Percentiles rank a stretch among this genome's conserved stretches.
phyloP scores from a whole-genome alignment of 2,329 filamentous ascomycete genomes.

The Fusarium albidum region DNA sequence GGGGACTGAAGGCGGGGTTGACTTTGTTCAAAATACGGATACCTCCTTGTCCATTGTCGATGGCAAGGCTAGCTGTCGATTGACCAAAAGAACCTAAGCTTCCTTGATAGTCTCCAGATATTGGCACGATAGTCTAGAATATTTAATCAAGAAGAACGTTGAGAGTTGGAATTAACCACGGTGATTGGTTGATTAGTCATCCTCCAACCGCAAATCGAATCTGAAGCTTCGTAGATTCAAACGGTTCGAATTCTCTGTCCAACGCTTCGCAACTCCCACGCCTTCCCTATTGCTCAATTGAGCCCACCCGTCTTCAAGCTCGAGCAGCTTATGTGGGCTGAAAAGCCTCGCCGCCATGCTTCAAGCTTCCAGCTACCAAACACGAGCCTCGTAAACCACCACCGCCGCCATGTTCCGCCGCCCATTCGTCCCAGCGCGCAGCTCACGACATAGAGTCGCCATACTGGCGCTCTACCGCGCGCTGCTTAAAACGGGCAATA shows the following conservation, averaged over 20 bases:
- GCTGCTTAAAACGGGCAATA: constrained; percentile 66
- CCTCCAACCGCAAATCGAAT: constrained; percentile 5
- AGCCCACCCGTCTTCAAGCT: neutral
- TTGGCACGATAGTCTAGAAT: too few species aligned
- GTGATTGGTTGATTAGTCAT: neutral
- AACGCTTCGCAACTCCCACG: neutral
- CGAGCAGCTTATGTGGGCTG: neutral
- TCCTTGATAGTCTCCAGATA: too few species aligned
- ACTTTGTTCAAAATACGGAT: neutral
- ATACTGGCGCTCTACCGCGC: constrained; percentile 77
- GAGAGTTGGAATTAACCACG: too few species aligned
- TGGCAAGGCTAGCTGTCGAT: too few species aligned
- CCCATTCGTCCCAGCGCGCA: constrained; percentile 56
- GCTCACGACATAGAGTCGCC: constrained; percentile 62
- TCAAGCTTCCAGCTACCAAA: constrained; percentile 1
- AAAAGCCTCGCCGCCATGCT: constrained; percentile 14
- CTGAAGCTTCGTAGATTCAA: neutral
- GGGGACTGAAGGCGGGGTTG: neutral
- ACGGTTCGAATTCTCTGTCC: neutral
- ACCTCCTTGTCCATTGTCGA: too few species aligned
- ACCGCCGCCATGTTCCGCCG: constrained; percentile 39
- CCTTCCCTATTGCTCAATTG: neutral
- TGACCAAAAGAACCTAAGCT: too few species aligned
- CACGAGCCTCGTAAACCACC: neutral
- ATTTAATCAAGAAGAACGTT: too few species aligned